Conservation (phyloP, 352 stramenopile species). For the Pelagophyceae sp. region DNA sequence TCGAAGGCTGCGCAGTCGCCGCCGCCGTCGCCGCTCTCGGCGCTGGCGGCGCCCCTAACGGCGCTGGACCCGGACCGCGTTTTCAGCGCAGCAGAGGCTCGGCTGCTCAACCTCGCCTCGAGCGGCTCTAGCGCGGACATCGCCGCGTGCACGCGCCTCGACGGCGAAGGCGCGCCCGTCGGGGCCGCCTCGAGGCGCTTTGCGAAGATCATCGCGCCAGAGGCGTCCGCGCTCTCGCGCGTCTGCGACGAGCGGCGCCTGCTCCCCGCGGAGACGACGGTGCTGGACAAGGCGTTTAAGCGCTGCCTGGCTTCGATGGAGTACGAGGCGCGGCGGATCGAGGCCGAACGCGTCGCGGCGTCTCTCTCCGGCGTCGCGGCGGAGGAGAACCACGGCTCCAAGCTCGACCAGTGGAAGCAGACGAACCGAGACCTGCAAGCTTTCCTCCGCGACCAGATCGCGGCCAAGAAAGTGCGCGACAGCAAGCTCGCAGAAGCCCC, state of each 20-base stretch:
- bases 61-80: background rate
- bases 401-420: background rate
- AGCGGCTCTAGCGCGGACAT: too few relatives aligned
- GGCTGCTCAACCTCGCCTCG: background rate
- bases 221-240: background rate
- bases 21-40: background rate
- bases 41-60: too few relatives aligned
- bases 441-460: background rate
- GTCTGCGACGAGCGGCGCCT: background rate
- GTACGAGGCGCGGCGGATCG: background rate
- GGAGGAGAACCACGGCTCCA: background rate
- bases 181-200: background rate
- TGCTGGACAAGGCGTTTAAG: background rate
- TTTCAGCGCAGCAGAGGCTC: too few relatives aligned
- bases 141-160: too few relatives aligned
- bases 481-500: too few relatives aligned
- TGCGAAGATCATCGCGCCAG: background rate
- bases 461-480: background rate
- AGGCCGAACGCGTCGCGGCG: background rate
- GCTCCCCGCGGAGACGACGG: background rate
- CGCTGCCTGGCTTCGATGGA: background rate
- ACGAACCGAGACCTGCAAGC: background rate
- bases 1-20: background rate
- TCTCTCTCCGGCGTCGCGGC: background rate
- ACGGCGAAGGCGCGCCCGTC: too few relatives aligned